Evolutionary conservation across 2,329 filamentous ascomycete species (phyloP).

Genomic region (Sporothrix pseudoabietina): DNA sequence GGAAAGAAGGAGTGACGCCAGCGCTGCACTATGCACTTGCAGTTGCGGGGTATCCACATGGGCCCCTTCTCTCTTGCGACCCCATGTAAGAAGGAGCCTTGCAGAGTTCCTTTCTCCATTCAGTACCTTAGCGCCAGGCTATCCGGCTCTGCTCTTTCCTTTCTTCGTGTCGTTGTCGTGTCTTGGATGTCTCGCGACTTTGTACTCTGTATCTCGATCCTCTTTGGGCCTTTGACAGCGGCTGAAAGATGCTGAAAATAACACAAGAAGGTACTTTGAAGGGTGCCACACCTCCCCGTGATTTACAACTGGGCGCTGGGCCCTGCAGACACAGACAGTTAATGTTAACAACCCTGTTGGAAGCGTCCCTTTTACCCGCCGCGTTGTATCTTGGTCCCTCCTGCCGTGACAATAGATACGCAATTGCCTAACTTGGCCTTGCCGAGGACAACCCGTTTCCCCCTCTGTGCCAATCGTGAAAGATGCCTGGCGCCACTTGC

Average conservation of each 20-base stretch:
- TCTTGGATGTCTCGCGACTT: not conserved
- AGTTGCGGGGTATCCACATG: conserved; percentile 21
- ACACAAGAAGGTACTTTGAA: not conserved
- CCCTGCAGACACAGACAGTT: not conserved
- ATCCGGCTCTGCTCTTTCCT: not conserved
- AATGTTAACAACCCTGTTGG: not conserved
- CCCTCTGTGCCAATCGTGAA: conserved; percentile 23
- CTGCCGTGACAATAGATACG: conserved; percentile 4
- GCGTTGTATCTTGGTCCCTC: not conserved
- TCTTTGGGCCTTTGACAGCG: not conserved
- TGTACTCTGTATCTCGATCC: not conserved
- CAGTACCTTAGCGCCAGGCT: conserved; percentile 20
- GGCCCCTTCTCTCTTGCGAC: not conserved
- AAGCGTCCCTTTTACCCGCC: not conserved
- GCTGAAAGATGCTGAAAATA: not conserved
- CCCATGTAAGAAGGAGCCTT: conserved; percentile 27
- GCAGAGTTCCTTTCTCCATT: conserved; percentile 24
- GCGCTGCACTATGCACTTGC: not conserved
- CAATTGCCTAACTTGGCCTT: conserved; percentile 24
- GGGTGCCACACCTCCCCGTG: not conserved
- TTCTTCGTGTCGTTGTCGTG: not conserved
- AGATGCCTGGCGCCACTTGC: conserved; percentile 26
- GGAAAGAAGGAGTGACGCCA: conserved; percentile 27
- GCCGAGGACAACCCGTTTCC: conserved; percentile 25
- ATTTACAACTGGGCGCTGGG: not conserved